phyloP scores from a whole-genome alignment of 257 asterid genomes.

The Prunella vulgaris region DNA sequence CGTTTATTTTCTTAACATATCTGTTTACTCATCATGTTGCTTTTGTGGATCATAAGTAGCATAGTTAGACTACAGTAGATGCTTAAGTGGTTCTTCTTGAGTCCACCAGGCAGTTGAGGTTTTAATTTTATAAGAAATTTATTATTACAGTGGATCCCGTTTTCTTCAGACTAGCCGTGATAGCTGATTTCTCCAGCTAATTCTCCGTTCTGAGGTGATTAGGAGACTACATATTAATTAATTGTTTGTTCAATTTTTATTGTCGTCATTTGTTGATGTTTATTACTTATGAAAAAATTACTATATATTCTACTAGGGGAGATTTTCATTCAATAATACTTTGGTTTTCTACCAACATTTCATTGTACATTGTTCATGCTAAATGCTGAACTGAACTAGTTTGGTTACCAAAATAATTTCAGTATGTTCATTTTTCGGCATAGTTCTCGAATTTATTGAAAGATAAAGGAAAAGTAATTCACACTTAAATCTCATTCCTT shows the following conservation, averaged over 20 bases:
- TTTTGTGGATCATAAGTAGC: neutral
- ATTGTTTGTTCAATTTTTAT: neutral
- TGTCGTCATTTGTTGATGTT: neutral
- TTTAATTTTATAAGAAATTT: neutral
- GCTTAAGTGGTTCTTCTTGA: neutral
- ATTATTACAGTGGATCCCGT: neutral
- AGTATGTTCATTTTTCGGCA: neutral
- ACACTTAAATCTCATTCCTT: neutral
- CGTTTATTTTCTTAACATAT: neutral
- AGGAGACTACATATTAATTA: conserved; percentile 1
- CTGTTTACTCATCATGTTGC: neutral
- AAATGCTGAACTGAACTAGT: neutral
- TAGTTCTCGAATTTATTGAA: too few relatives aligned
- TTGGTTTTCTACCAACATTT: neutral
- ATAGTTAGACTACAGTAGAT: neutral
- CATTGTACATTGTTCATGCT: neutral
- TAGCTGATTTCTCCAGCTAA: neutral
- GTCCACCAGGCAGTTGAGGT: neutral
- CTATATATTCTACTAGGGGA: neutral
- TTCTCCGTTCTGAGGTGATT: neutral
- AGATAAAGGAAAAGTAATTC: neutral
- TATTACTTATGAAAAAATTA: neutral
- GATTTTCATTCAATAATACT: neutral
- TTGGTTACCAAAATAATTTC: neutral
- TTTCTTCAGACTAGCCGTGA: neutral